phyloP scores from a whole-genome alignment of 2,329 filamentous ascomycete genomes.

The Tolypocladium inflatum region DNA sequence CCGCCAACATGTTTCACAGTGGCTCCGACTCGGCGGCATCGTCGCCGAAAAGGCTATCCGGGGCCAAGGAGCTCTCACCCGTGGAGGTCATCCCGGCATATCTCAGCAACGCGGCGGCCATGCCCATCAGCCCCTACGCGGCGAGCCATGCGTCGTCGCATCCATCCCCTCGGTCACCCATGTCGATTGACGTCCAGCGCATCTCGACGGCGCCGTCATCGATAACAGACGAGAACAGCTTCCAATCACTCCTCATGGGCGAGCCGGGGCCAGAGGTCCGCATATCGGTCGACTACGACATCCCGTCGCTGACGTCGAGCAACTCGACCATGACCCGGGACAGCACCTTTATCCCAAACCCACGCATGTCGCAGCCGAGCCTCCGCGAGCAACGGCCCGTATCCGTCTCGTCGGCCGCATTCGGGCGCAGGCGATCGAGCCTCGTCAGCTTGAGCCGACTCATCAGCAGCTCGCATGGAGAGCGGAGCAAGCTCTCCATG shows the following conservation, averaged over 20 bases:
- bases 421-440: slow-evolving; percentile 64
- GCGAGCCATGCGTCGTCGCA: slow-evolving; percentile 50
- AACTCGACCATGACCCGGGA: slow-evolving; percentile 69
- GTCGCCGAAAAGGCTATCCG: slow-evolving; percentile 32
- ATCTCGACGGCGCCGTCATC: slow-evolving; percentile 71
- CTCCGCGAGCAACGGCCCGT: slow-evolving; percentile 49
- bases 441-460: slow-evolving; percentile 68
- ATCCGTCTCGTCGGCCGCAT: slow-evolving; percentile 51
- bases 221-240: slow-evolving; percentile 58
- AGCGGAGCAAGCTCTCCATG: slow-evolving; percentile 65
- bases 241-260: slow-evolving; percentile 62
- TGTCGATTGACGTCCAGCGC: slow-evolving; percentile 62
- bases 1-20: slow-evolving; percentile 23
- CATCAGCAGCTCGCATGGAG: slow-evolving; percentile 65
- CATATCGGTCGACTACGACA: slow-evolving; percentile 59
- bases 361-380: slow-evolving; percentile 37
- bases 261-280: slow-evolving; percentile 65
- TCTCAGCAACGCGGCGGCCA: slow-evolving; percentile 31
- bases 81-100: slow-evolving; percentile 40
- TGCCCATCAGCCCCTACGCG: slow-evolving; percentile 55
- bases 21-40: slow-evolving; percentile 30
- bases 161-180: slow-evolving; percentile 58
- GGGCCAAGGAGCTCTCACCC: slow-evolving; percentile 36
- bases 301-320: slow-evolving; percentile 65
- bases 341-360: slow-evolving; percentile 39